Evolutionary conservation across 352 stramenopile genomes (phyloP), one percentile per base, ranked within the genome.

Genomic region (Globisporangium mamillatum): DNA sequence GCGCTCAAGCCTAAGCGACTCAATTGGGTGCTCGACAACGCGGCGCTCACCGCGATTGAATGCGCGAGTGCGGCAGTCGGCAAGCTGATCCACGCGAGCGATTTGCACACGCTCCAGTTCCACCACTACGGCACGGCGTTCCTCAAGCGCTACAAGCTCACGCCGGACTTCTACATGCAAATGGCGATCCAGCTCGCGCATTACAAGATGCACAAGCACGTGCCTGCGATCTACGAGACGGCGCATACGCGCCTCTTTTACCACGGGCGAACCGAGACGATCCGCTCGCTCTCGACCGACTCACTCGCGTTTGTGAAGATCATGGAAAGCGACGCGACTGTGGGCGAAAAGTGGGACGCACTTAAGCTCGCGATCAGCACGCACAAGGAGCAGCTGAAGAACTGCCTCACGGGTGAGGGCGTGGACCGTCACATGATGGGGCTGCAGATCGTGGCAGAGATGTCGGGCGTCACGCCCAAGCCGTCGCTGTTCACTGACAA

Each of bases 151-250:
- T 97, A 95, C 79, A 98, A 98, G 67, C 86, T 98, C 64, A 98
- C 94, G 44, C 97, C 97, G 9, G 97, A 99, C 78, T 98, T 97
- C 36, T 99, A 97, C 77, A 96, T 98, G 75, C 97, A 99, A 83
- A 84, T 93, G 76, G 96, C 95, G 25, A 98, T 99, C 64, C 97
- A 99, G 76, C 80, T 99, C n/a, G 97, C 95, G 2, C 95, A 98
- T 54, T 99, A 97, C 81, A 97, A 98, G 71, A 95, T 99, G 68
- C 97, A 98, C 83, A 87, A 90, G 36, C 74, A 88, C 69, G 83
- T 98, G 55, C 95, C 92, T 34, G 96, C 94, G 20, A 97, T 98
- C 7, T 99, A 99, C 73, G 97, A 99, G 81, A 97, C 97, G 16
- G 97, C 94, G 20, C 97, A 99, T 83, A 98, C 97, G 69, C 86